Conservation (phyloP, 1,139 yeast species). For the Martiniozyma asiatica region DNA sequence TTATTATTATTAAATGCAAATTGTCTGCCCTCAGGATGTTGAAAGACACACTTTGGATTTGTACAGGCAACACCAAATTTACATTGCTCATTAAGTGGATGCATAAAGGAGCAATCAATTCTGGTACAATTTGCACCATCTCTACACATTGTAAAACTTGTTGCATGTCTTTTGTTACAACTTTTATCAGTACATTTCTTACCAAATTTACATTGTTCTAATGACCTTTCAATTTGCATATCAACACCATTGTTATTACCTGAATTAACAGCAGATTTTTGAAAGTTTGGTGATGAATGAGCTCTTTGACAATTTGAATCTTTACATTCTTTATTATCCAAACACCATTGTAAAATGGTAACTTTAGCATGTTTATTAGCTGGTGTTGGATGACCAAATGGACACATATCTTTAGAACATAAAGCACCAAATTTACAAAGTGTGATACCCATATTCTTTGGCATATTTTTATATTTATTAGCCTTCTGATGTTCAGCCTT, state of each 20-base stretch:
- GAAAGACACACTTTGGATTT: slow-evolving; percentile 56
- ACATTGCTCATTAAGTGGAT: slow-evolving; percentile 69
- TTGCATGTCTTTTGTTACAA: slow-evolving; percentile 81
- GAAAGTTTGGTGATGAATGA: slow-evolving; percentile 61
- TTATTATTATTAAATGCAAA: slow-evolving; percentile 5
- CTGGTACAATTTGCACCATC: slow-evolving; percentile 69
- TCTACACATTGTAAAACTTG: slow-evolving; percentile 61
- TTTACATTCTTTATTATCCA: slow-evolving; percentile 51
- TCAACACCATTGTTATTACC: not conserved
- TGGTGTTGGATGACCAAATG: slow-evolving; percentile 87
- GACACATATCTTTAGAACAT: slow-evolving; percentile 70
- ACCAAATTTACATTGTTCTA: slow-evolving; percentile 79
- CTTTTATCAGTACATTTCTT: slow-evolving; percentile 58
- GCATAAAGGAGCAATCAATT: slow-evolving; percentile 70
- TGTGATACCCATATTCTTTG: slow-evolving; percentile 32
- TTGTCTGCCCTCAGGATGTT: slow-evolving; percentile 68
- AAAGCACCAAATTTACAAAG: slow-evolving; percentile 65
- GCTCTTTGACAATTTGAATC: slow-evolving; percentile 57
- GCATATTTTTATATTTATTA: slow-evolving; percentile 14
- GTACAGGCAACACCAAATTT: slow-evolving; percentile 67
- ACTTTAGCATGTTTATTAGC: slow-evolving; percentile 67
- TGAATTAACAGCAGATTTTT: slow-evolving; percentile 18
- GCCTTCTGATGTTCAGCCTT: slow-evolving; percentile 29
- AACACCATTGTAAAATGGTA: slow-evolving; percentile 63
- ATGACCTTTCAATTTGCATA: slow-evolving; percentile 28